Evolutionary conservation across 116 monocot species (phyloP), one percentile per base, ranked within the genome.

Genomic region (Dioscorea cayenensis): DNA sequence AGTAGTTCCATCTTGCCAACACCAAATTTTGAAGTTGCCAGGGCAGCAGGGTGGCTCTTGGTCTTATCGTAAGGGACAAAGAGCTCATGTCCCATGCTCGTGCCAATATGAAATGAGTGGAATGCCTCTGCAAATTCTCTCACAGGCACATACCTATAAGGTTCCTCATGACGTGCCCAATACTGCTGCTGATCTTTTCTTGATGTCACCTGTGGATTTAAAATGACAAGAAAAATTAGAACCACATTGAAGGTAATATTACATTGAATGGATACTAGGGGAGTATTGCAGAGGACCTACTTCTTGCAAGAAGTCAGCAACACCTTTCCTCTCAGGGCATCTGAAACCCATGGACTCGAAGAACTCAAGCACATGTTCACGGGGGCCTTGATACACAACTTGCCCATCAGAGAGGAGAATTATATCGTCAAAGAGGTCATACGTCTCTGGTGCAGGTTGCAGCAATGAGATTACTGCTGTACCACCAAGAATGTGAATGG

Each of bases 121-220:
- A 84, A 92, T 49, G 84, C 81, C 63, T 86, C 79, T 49, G 82
- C 60, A 64, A 92, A 92, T 60, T 86, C 80, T 64, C 58, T 79
- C 10, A 84, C 82, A 3, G 88, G 75, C 1, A 95, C 80, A 65
- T 73, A 95, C 58, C 80, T 67, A 73, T 95, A 95, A 25, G 82
- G 84, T 28, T 88, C 64, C 19, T 84, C 86, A 20, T 67, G 62
- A 2, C 60, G 74, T 14, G 63, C 52, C 95, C 95, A 95, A 66
- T 95, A 95, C 61, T 95, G 88, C 22, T 77, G 62, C 64, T 95
- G 95, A 66, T 94, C 94, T 68, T 94, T 90, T 55, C 71, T 84
- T 27, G 90, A 94, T 17, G 86, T 90, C 14, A 94, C 88, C 94
- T 95, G 66, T 2, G 38, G 60, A 70, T 12, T 25, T 2, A 58